A percentile compares a stretch with the other conserved stretches of the same genome.
Evolutionary conservation across 495 filamentous ascomycete genomes (phyloP).

Genomic region (Zalerion maritima): DNA sequence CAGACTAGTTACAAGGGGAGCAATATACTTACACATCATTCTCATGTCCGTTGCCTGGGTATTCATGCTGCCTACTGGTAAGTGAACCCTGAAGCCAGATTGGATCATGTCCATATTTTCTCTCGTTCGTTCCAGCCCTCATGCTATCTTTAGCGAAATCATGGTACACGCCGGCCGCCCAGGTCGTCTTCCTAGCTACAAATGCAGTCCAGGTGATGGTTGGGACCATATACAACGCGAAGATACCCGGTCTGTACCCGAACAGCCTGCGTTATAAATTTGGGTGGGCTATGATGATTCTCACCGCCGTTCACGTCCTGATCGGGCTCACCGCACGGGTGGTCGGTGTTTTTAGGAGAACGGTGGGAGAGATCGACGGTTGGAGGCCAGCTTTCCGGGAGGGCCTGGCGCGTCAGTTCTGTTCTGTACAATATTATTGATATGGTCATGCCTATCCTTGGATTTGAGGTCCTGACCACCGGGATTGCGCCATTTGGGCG

Average conservation of each 20-base stretch:
- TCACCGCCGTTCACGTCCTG: conserved; percentile 51
- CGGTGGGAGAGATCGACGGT: conserved; percentile 11
- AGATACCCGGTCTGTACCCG: conserved; percentile 76
- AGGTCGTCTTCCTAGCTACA: conserved; percentile 58
- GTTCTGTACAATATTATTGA: conserved; percentile 29
- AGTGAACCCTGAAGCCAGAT: conserved; percentile 12
- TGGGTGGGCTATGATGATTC: conserved; percentile 72
- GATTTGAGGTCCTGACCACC: conserved; percentile 43
- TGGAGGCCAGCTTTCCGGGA: conserved; percentile 22
- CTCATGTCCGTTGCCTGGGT: conserved; percentile 75
- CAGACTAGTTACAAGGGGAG: conserved; percentile 45
- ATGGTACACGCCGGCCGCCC: conserved; percentile 52
- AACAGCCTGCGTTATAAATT: conserved; percentile 81
- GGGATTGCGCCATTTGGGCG: conserved; percentile 43
- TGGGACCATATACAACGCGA: conserved; percentile 62
- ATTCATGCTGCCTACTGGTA: conserved; percentile 70
- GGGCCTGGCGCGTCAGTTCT: conserved; percentile 27
- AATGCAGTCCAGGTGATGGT: conserved; percentile 60
- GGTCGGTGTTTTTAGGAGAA: conserved; percentile 20
- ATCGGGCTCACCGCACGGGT: conserved; percentile 47
- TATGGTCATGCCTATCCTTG: conserved; percentile 33
- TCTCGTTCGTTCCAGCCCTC: conserved; percentile 46
- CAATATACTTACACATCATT: conserved; percentile 64
- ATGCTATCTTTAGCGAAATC: conserved; percentile 78
- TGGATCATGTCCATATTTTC: too few relatives aligned